These are phyloP conservation scores for Seminavis robusta DNA, from an alignment of 108 stramenopile genomes.

Conservation along the genomic window DNA sequence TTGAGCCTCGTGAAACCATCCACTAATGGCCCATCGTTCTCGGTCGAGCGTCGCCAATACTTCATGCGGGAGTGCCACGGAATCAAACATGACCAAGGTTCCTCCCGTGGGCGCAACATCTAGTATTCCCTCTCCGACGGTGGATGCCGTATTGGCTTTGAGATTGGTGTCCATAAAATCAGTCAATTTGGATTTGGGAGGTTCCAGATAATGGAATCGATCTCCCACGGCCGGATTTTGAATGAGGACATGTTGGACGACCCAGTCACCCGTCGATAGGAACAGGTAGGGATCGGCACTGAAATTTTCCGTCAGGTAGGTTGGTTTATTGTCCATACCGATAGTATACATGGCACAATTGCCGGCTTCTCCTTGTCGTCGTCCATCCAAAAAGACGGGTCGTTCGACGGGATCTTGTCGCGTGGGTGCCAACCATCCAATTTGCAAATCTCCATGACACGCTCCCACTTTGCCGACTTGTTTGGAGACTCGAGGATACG, in stretches of 20 bases:
- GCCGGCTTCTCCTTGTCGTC: slow-evolving; percentile 34
- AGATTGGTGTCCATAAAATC: neutral
- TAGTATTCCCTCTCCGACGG: slow-evolving; percentile 14
- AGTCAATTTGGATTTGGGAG: slow-evolving; percentile 19
- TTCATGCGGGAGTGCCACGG: slow-evolving; percentile 62
- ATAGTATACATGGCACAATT: slow-evolving; percentile 49
- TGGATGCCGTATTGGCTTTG: neutral
- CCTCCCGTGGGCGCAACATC: slow-evolving; percentile 43
- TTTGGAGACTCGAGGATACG: slow-evolving; percentile 8
- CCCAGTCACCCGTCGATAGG: slow-evolving; percentile 5
- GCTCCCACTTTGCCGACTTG: slow-evolving; percentile 12
- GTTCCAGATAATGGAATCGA: slow-evolving; percentile 39
- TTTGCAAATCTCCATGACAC: slow-evolving; percentile 53
- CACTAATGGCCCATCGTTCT: slow-evolving; percentile 49
- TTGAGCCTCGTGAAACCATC: slow-evolving; percentile 74
- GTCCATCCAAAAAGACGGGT: slow-evolving; percentile 60
- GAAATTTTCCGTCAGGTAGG: slow-evolving; percentile 47
- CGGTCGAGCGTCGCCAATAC: slow-evolving; percentile 40
- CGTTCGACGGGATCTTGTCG: slow-evolving; percentile 34
- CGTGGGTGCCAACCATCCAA: slow-evolving; percentile 54
- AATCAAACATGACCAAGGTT: slow-evolving; percentile 55
- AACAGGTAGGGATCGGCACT: slow-evolving; percentile 49
- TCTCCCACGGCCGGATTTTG: slow-evolving; percentile 9
- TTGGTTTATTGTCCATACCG: neutral
- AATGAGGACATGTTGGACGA: neutral